Evolutionary conservation across 2,329 filamentous ascomycete species (phyloP).

Genomic region (Aspergillus fumigatus): DNA sequence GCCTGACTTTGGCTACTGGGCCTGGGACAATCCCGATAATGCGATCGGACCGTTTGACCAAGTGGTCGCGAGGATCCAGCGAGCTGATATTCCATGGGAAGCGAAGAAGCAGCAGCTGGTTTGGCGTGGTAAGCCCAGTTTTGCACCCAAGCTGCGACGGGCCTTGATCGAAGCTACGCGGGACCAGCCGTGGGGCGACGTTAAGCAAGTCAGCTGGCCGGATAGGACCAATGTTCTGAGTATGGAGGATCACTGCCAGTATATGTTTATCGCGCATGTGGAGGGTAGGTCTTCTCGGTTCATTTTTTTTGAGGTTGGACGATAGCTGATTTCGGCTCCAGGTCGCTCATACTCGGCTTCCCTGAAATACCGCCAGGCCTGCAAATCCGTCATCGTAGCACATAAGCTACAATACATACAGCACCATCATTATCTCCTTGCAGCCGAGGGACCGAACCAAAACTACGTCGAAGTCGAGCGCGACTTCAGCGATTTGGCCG

Average conservation of each 20-base stretch:
- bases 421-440: constrained; percentile 45
- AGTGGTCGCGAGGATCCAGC: constrained; percentile 30
- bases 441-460: constrained; percentile 40
- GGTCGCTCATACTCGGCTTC: constrained; percentile 46
- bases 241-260: constrained; percentile 51
- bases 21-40: constrained; percentile 40
- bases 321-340: constrained; percentile 1
- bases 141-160: constrained; percentile 38
- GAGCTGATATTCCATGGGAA: constrained; percentile 26
- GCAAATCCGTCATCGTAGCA: constrained; percentile 44
- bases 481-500: constrained; percentile 53
- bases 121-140: constrained; percentile 47
- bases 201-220: constrained; percentile 40
- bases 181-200: constrained; percentile 45
- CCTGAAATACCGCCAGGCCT: constrained; percentile 49
- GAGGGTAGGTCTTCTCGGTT: constrained; percentile 37
- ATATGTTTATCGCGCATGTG: constrained; percentile 51
- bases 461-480: constrained; percentile 46
- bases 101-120: constrained; percentile 42
- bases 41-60: constrained; percentile 34
- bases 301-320: not conserved
- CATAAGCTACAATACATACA: constrained; percentile 47
- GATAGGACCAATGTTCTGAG: constrained; percentile 40
- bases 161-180: constrained; percentile 37
- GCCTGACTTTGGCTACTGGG: constrained; percentile 51